Base-by-base conservation (phyloP, 2,329 filamentous ascomycete species). In the Hawksworthiomyces lignivorus region DNA sequence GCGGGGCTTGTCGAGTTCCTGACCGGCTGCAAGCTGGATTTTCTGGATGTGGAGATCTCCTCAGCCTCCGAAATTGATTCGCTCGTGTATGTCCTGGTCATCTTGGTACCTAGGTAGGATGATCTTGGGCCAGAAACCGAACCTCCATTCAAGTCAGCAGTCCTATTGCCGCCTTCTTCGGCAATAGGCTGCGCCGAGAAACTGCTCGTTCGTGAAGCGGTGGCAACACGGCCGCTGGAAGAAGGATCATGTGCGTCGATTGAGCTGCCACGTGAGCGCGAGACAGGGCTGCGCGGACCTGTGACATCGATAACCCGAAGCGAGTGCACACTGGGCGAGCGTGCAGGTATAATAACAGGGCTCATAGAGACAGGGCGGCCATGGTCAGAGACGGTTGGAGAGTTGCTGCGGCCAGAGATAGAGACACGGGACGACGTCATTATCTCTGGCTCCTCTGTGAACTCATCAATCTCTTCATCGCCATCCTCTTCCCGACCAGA, bases 391-490 rank as follows among this genome's bases (percentile, higher is more conserved):
- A 61, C 57, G 3, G 69, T 60, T 3, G 71, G 69, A 1, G 72
- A 74, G 24, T 65, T 65, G 49, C 58, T 61, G 19, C 68, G 67
- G 26, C 72, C 72, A 22, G 66, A 65, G 20, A 77, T 67, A 4
- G 75, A 79, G 8, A 79, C 64, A 27, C 75, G 64, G 4, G 73
- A 68, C 0, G 74, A 75, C 0, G 71, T 78, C 41, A 79, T 48
- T 22, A 79, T 74, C 50, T 77, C 64, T 3, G 73, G 71, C 51
- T 75, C 68, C 68, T 84, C 73, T 56, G 75, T 56, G 64, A 77
- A 62, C 51, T 73, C 48, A 56, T 73, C 51, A 52, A 69, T 43
- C 50, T 79, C 58, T 50, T 75, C 50, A 54, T 76, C 60, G 46
- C 70, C 53, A 9, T 79, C 45, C 77, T 74, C 1, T 57, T 80